Percentiles rank a stretch among this genome's conserved stretches.
These are phyloP conservation scores for Nannizzia gypsea DNA, from an alignment of 2,329 filamentous ascomycete genomes.

Conservation along the genomic window DNA sequence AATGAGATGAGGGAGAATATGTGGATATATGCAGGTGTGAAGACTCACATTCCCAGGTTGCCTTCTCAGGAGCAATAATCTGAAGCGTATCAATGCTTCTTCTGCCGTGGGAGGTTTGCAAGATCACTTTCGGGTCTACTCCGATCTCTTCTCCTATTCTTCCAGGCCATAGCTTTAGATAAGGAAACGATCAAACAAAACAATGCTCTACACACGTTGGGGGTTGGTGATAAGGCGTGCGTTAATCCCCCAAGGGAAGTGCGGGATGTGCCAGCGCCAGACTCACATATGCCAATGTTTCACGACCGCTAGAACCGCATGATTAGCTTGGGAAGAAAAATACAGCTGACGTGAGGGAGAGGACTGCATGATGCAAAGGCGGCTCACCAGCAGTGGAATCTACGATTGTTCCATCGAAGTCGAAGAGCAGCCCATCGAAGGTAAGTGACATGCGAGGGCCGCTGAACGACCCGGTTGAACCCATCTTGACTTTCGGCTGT, in stretches of 20 bases:
- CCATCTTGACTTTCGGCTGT: constrained; percentile 8
- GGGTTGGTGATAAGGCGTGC: background rate
- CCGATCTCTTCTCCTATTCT: constrained; percentile 63
- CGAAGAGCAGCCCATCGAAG: constrained; percentile 36
- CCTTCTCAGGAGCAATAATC: constrained; percentile 68
- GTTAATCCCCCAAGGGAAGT: background rate
- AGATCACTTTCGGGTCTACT: constrained; percentile 70
- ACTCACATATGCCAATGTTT: constrained; percentile 52
- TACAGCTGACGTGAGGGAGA: background rate
- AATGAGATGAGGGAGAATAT: background rate
- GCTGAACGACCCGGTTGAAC: constrained; percentile 25
- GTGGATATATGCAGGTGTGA: background rate
- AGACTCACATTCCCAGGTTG: constrained; percentile 80
- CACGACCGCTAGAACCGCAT: constrained; percentile 44
- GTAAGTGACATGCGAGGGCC: constrained; percentile 28
- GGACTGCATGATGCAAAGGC: background rate
- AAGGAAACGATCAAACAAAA: background rate
- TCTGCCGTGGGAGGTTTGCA: constrained; percentile 82
- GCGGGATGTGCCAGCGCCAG: background rate
- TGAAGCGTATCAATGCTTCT: constrained; percentile 76
- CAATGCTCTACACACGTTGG: background rate
- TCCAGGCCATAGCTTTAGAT: constrained; percentile 2
- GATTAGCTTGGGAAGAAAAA: constrained; percentile 19
- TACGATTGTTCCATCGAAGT: constrained; percentile 39
- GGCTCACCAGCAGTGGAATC: constrained; percentile 35